These are phyloP conservation scores for Gossypium anomalum DNA, from an alignment of 345 rosid species.

Conservation along the genomic window DNA sequence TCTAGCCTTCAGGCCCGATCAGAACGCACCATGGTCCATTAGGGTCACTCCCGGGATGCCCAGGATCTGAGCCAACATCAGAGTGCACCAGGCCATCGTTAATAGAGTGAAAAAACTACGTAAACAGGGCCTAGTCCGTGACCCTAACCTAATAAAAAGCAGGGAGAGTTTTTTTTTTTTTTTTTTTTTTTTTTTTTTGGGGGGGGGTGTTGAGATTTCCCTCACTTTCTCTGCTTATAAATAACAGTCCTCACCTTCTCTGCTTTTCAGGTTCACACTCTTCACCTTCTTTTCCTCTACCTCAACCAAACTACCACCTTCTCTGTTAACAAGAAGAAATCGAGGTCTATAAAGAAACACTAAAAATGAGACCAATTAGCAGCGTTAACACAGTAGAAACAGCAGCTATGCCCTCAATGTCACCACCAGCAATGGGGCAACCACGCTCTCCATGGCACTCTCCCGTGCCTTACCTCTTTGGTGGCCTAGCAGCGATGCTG, in stretches of 20 bases:
- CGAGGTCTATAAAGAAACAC: not conserved
- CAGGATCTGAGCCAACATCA: conserved; percentile 14
- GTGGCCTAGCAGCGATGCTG: conserved; percentile 75
- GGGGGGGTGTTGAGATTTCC: not conserved
- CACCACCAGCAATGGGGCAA: conserved; percentile 18
- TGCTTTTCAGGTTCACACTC: conserved; percentile 12
- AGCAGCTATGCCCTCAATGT: conserved; percentile 16
- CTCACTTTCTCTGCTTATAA: conserved; percentile 25
- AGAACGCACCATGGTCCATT: not conserved
- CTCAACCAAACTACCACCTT: conserved; percentile 7
- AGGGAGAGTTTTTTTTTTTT: not conserved
- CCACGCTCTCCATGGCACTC: conserved; percentile 74
- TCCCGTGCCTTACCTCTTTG: conserved; percentile 74
- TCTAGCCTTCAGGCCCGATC: not conserved
- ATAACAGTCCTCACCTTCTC: conserved; percentile 14
- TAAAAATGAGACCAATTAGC: conserved; percentile 24
- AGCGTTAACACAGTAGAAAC: conserved; percentile 4
- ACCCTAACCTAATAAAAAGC: not conserved
- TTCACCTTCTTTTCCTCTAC: not conserved
- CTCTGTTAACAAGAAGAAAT: not conserved
- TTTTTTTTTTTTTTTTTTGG: too few species aligned
- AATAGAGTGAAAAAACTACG: not conserved
- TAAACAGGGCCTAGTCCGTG: conserved; percentile 27
- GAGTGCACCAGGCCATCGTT: not conserved
- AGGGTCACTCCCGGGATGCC: conserved; percentile 8